Evolutionary conservation across 1,139 yeast genomes (phyloP).

Genomic region (Hanseniaspora sp.): DNA sequence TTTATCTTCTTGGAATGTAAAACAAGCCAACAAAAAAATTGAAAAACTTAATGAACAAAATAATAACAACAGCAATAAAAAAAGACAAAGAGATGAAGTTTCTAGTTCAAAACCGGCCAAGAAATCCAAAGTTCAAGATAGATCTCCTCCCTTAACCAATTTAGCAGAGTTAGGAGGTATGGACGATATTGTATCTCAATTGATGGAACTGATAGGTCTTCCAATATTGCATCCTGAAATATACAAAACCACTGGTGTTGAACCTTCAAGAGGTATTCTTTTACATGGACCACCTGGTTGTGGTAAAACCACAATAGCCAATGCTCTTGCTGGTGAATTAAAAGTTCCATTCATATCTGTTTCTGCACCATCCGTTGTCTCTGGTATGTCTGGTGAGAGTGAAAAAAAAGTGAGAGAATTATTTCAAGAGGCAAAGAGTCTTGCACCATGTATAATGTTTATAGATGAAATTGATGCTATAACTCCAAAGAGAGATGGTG

Average conservation of each 20-base stretch:
- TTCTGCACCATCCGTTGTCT: slow-evolving; percentile 91
- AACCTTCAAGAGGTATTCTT: slow-evolving; percentile 92
- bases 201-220: slow-evolving; percentile 80
- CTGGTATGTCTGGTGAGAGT: slow-evolving; percentile 99
- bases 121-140: slow-evolving; percentile 37
- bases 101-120: slow-evolving; percentile 25
- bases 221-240: slow-evolving; percentile 93
- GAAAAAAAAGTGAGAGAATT: slow-evolving; percentile 88
- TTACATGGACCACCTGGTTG: slow-evolving; percentile 98
- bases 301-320: slow-evolving; percentile 93
- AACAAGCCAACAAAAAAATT: slow-evolving; percentile 19
- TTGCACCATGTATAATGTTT: slow-evolving; percentile 88
- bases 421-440: slow-evolving; percentile 78
- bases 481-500: slow-evolving; percentile 88
- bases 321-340: slow-evolving; percentile 89
- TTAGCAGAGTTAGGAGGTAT: slow-evolving; percentile 80
- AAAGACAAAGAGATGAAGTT: slow-evolving; percentile 28
- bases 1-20: slow-evolving; percentile 50
- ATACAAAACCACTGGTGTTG: slow-evolving; percentile 76
- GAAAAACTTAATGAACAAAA: slow-evolving; percentile 17
- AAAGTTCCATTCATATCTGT: slow-evolving; percentile 85
- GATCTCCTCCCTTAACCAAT: slow-evolving; percentile 58
- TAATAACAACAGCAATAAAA: slow-evolving; percentile 30
- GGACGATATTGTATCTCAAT: slow-evolving; percentile 67
- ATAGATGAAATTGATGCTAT: slow-evolving; percentile 96